A percentile compares a stretch with the other conserved stretches of the same genome.
These are phyloP conservation scores for Nakazawaea populi DNA, from an alignment of 805 yeast species.

Conservation along the genomic window DNA sequence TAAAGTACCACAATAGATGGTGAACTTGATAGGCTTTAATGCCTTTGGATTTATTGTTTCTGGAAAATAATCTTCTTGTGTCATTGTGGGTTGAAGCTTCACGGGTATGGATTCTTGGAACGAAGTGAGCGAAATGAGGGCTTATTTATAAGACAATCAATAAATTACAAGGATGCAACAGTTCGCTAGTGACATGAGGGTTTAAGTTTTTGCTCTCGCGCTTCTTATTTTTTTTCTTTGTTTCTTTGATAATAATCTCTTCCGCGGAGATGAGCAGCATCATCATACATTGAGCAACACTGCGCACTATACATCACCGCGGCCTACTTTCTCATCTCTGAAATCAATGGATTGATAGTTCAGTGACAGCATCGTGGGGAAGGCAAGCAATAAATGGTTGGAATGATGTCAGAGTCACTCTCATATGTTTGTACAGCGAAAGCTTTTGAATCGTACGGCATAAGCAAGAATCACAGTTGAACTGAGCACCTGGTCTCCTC, in stretches of 20 bases:
- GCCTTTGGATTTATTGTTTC: conserved; percentile 3
- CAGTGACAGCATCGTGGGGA: too few species aligned
- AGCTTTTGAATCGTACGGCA: too few species aligned
- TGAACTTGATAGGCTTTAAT: conserved; percentile 15
- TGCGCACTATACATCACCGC: neutral
- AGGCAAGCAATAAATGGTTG: too few species aligned
- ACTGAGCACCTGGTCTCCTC: too few species aligned
- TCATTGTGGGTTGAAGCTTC: conserved; percentile 1
- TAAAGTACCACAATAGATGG: conserved; percentile 62
- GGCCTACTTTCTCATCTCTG: neutral
- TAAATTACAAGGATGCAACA: neutral
- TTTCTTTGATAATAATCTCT: neutral
- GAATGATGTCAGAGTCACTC: too few species aligned
- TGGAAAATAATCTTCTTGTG: conserved; percentile 7
- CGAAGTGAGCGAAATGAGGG: neutral
- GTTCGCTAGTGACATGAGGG: neutral
- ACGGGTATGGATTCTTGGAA: neutral
- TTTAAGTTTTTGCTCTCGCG: neutral
- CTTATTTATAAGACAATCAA: neutral
- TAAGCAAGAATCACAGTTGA: too few species aligned
- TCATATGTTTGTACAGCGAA: too few species aligned
- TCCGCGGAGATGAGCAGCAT: conserved; percentile 4
- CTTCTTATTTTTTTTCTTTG: neutral
- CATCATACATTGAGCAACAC: neutral
- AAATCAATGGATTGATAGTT: too few species aligned